Conservation (phyloP, 352 stramenopile species). For the Pythium periplocum region DNA sequence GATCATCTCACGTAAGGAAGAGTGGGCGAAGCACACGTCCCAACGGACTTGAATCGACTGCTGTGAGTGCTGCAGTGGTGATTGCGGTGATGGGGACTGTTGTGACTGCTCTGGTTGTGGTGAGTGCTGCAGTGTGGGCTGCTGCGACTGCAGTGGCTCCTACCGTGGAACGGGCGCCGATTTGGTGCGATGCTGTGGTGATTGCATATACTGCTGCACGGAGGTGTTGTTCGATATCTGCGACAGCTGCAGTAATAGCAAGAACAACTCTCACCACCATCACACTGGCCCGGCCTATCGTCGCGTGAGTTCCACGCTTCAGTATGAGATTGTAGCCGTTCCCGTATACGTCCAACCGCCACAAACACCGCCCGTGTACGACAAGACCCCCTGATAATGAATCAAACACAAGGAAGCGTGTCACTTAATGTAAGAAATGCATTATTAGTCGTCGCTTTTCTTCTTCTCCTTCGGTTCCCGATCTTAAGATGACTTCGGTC, state of each 20-base stretch:
- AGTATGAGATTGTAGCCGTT: too few species aligned
- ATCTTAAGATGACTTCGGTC: too few species aligned
- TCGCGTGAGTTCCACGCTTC: too few species aligned
- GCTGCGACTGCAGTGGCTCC: constrained; percentile 9
- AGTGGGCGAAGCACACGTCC: too few species aligned
- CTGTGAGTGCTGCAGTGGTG: too few species aligned
- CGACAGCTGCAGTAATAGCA: background rate
- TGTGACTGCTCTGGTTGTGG: background rate
- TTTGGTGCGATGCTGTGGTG: constrained; percentile 6
- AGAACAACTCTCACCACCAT: background rate
- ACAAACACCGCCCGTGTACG: constrained; percentile 2
- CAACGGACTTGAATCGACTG: background rate
- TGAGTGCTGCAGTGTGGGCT: constrained; percentile 5
- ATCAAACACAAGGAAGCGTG: background rate
- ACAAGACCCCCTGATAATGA: background rate
- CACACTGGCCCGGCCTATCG: background rate
- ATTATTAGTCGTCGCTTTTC: too few species aligned
- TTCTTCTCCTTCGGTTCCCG: too few species aligned
- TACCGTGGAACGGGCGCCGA: background rate
- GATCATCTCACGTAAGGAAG: too few species aligned
- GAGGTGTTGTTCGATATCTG: constrained; percentile 9
- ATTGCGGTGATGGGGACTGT: too few species aligned
- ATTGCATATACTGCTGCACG: constrained; percentile 9
- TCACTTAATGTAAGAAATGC: too few species aligned
- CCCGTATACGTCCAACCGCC: background rate